Conservation (phyloP, 768 basidiomycete genomes). For the Russula vinacea region DNA sequence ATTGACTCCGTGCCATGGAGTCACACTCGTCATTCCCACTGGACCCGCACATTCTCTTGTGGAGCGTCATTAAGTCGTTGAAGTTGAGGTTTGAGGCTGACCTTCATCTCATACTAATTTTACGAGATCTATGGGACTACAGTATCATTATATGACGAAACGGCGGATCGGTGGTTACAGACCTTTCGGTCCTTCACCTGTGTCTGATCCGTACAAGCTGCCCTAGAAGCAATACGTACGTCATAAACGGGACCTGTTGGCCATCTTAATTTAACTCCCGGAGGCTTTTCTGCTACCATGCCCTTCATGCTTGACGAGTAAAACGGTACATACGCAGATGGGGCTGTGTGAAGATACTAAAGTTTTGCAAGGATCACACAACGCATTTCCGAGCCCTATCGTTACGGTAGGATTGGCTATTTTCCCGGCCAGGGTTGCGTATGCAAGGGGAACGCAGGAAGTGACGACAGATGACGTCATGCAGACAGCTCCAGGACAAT, state of each 20-base stretch:
- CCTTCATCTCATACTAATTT: neutral
- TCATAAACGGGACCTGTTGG: neutral
- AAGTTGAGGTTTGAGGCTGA: too few species aligned
- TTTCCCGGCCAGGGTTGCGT: neutral
- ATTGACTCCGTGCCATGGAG: neutral
- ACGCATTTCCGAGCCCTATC: too few species aligned
- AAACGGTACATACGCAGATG: too few species aligned
- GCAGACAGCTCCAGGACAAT: neutral
- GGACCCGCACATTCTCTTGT: too few species aligned
- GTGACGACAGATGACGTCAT: neutral
- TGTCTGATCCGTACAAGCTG: neutral
- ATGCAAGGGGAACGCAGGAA: neutral
- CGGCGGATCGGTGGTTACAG: neutral
- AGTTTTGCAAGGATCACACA: too few species aligned
- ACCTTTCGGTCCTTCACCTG: neutral
- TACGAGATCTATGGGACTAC: neutral
- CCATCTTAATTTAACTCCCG: neutral
- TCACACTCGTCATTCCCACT: too few species aligned
- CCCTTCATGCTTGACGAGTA: too few species aligned
- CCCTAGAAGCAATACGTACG: neutral
- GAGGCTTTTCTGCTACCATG: neutral
- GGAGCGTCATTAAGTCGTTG: too few species aligned
- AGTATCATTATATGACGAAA: neutral
- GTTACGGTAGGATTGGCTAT: neutral
- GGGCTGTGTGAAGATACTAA: too few species aligned